These are phyloP conservation scores for Cylindrotheca fusiformis DNA, from an alignment of 108 stramenopile species.

Conservation along the genomic window DNA sequence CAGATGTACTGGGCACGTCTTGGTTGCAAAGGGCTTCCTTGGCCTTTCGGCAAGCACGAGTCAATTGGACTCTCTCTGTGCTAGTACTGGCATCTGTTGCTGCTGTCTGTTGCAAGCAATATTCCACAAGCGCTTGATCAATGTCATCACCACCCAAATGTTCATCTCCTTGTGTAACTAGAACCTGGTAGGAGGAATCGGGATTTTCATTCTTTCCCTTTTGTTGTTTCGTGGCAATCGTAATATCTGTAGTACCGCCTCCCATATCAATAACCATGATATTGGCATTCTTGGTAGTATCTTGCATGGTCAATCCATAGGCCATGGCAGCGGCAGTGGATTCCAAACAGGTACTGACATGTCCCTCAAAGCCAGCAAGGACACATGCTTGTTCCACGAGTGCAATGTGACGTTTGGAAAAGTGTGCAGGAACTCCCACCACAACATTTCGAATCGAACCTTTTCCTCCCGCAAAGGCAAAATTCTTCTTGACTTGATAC, in stretches of 20 bases:
- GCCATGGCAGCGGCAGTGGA: slow-evolving; percentile 83
- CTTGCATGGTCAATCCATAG: slow-evolving; percentile 65
- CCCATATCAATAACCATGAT: slow-evolving; percentile 89
- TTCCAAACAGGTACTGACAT: slow-evolving; percentile 64
- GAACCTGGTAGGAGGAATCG: slow-evolving; percentile 46
- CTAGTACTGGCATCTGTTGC: neutral
- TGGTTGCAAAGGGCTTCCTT: slow-evolving; percentile 73
- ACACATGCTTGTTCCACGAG: slow-evolving; percentile 51
- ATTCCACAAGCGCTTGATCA: slow-evolving; percentile 53
- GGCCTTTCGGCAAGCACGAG: slow-evolving; percentile 52
- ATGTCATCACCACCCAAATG: slow-evolving; percentile 82
- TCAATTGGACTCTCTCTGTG: slow-evolving; percentile 9
- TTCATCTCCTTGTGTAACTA: slow-evolving; percentile 63
- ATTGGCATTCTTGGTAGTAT: slow-evolving; percentile 23
- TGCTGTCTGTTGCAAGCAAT: slow-evolving; percentile 9
- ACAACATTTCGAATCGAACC: slow-evolving; percentile 39
- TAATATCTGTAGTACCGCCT: slow-evolving; percentile 86
- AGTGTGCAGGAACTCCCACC: slow-evolving; percentile 80
- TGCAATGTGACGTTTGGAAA: slow-evolving; percentile 51
- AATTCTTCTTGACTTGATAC: slow-evolving; percentile 33
- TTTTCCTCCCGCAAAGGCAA: slow-evolving; percentile 42
- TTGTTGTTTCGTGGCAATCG: slow-evolving; percentile 43
- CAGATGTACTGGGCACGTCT: slow-evolving; percentile 27
- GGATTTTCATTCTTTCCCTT: slow-evolving; percentile 12
- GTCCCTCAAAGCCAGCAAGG: slow-evolving; percentile 64